Percentiles rank a stretch among this genome's conserved stretches.
These are phyloP conservation scores for Polyporus tsugae DNA, from an alignment of 1,284 basidiomycete genomes.

Conservation along the genomic window DNA sequence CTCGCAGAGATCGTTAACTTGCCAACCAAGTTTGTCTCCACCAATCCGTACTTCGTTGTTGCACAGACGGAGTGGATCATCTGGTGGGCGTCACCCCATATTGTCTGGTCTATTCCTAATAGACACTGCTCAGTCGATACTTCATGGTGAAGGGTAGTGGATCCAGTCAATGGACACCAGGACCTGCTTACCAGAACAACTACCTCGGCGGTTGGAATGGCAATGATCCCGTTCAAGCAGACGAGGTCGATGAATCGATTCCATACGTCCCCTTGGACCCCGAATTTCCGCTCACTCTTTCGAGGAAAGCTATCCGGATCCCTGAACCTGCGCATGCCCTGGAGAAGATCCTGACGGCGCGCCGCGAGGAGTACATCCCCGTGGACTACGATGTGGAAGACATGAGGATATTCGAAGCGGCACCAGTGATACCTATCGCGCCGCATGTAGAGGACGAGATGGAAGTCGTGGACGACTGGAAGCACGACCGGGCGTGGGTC, in stretches of 20 bases:
- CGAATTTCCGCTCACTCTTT: constrained; percentile 34
- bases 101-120: background rate
- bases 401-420: constrained; percentile 46
- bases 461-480: constrained; percentile 54
- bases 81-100: constrained; percentile 51
- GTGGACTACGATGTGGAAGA: constrained; percentile 58
- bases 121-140: constrained; percentile 55
- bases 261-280: constrained; percentile 56
- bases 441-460: constrained; percentile 6
- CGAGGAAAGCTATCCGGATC: constrained; percentile 49
- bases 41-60: constrained; percentile 62
- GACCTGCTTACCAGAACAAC: background rate
- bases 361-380: constrained; percentile 49
- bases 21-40: constrained; percentile 56
- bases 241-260: constrained; percentile 26
- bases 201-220: background rate
- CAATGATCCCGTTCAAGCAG: background rate
- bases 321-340: constrained; percentile 63
- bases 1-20: constrained; percentile 70
- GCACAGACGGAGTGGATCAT: constrained; percentile 69
- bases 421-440: background rate
- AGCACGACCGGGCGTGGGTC: constrained; percentile 60
- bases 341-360: constrained; percentile 51
- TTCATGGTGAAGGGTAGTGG: constrained; percentile 55
- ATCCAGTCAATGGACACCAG: background rate